Base-by-base conservation (phyloP, 176 grass and related monocot genomes). In the Triticum monococcum region DNA sequence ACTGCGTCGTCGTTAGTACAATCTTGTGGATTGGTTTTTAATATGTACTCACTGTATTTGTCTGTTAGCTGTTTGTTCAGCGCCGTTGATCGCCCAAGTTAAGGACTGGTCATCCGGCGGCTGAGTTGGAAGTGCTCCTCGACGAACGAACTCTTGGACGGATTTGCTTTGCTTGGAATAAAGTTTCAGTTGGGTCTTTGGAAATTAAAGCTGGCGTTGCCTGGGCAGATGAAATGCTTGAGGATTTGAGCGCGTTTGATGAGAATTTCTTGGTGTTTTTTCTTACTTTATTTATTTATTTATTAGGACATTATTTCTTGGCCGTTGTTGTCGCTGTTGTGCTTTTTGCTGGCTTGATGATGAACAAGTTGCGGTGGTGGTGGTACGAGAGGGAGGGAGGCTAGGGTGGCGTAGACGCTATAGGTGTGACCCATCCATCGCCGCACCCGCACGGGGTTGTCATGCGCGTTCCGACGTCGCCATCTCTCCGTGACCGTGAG, bases 121-220 rank as follows among this genome's bases (percentile, higher is more conserved):
- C 31, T n/a, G 12, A 24, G 30, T 64, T 86, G 36, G 69, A 62
- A 60, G 68, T 67, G 69, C n/a, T 69, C 14, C 59, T 50, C 8
- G 62, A 81, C 75, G 35, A 69, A 81, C 75, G 35, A 72, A 46
- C 45, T 83, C 30, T 24, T 66, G 16, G 66, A 45, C n/a, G 67
- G 1, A 23, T 73, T 74, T 83, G 50, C 23, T 72, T 73, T 83
- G 52, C 24, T 54, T 78, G 24, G 31, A 90, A 87, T 90, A 87
- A 90, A 83, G 64, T 79, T 71, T 32, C 57, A 43, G 72, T 70
- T 72, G 38, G 66, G 38, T 76, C 37, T 76, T 81, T 28, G 25
- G 43, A 20, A 59, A 32, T 14, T 35, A 46, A 46, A 46, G 43
- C 43, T 46, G 41, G 41, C 3, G 41, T 1, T 43, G 41, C 41